Evolutionary conservation across 2,329 filamentous ascomycete genomes (phyloP).

Genomic region (Colletotrichum endophyticum): DNA sequence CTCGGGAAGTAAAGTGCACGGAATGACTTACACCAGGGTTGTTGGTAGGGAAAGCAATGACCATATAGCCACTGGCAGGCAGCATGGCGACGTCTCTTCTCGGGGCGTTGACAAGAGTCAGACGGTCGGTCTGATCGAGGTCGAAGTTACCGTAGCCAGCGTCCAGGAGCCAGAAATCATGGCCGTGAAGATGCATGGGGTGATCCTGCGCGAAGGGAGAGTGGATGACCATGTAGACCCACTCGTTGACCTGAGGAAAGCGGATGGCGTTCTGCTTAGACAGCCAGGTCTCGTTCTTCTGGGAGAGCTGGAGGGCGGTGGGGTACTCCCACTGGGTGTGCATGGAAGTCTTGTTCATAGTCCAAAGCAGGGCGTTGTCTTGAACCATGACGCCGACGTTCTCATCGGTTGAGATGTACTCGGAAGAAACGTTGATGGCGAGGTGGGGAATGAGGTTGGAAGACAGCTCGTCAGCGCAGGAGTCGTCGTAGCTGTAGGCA

Average conservation of each 20-base stretch:
- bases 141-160: slow-evolving; percentile 20
- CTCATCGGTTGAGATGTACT: background rate
- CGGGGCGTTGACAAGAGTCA: slow-evolving; percentile 46
- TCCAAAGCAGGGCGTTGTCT: background rate
- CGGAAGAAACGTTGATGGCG: background rate
- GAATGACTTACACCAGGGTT: slow-evolving; percentile 46
- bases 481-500: background rate
- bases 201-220: slow-evolving; percentile 29
- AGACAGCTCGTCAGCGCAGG: background rate
- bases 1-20: background rate
- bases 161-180: slow-evolving; percentile 33
- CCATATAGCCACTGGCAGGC: slow-evolving; percentile 45
- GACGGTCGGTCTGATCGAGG: background rate
- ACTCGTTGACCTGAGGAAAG: slow-evolving; percentile 27
- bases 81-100: slow-evolving; percentile 58
- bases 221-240: slow-evolving; percentile 35
- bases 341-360: slow-evolving; percentile 33
- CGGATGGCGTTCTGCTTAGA: slow-evolving; percentile 31
- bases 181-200: slow-evolving; percentile 41
- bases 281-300: slow-evolving; percentile 23
- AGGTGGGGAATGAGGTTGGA: background rate
- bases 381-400: background rate
- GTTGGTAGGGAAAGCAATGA: slow-evolving; percentile 53
- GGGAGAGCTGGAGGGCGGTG: slow-evolving; percentile 28
- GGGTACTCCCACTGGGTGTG: slow-evolving; percentile 34